Evolutionary conservation across 2,329 filamentous ascomycete species (phyloP).

Genomic region (Metarhizium humberi): DNA sequence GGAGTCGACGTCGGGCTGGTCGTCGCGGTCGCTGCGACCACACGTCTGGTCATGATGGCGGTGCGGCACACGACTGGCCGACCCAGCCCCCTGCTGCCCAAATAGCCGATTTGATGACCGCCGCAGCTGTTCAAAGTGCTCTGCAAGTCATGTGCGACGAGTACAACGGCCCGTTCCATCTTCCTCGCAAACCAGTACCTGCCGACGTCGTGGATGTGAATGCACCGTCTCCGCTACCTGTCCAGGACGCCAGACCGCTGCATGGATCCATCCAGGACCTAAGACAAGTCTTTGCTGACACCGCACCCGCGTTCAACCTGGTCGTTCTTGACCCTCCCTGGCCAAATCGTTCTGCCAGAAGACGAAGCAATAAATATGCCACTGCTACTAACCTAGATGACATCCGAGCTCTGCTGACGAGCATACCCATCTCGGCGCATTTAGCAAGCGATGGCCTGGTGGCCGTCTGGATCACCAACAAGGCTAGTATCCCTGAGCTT

Average conservation of each 20-base stretch:
- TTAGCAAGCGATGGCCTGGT: constrained; percentile 49
- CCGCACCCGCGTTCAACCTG: constrained; percentile 51
- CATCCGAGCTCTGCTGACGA: constrained; percentile 38
- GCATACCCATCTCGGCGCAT: constrained; percentile 46
- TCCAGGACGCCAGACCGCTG: constrained; percentile 37
- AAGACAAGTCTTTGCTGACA: constrained; percentile 28
- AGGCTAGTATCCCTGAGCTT: constrained; percentile 46
- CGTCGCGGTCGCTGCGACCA: constrained; percentile 14
- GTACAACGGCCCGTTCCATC: constrained; percentile 35
- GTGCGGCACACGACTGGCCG: constrained; percentile 18
- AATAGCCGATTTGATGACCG: constrained; percentile 44
- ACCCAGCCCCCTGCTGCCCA: constrained; percentile 33
- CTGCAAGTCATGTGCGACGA: constrained; percentile 25
- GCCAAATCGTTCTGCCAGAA: constrained; percentile 66
- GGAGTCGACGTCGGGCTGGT: constrained; percentile 1
- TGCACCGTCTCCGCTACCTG: constrained; percentile 3
- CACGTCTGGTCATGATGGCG: not conserved
- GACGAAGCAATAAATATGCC: constrained; percentile 42
- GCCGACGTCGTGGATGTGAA: not conserved
- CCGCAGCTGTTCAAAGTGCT: constrained; percentile 35
- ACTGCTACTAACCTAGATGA: constrained; percentile 37
- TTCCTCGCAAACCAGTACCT: constrained; percentile 26
- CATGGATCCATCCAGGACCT: constrained; percentile 37
- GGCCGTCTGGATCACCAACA: constrained; percentile 73
- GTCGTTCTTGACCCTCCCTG: constrained; percentile 71